Percentiles rank a stretch among this genome's conserved stretches.
Evolutionary conservation across 345 rosid species (phyloP).

Genomic region (Raphanus raphanistrum): DNA sequence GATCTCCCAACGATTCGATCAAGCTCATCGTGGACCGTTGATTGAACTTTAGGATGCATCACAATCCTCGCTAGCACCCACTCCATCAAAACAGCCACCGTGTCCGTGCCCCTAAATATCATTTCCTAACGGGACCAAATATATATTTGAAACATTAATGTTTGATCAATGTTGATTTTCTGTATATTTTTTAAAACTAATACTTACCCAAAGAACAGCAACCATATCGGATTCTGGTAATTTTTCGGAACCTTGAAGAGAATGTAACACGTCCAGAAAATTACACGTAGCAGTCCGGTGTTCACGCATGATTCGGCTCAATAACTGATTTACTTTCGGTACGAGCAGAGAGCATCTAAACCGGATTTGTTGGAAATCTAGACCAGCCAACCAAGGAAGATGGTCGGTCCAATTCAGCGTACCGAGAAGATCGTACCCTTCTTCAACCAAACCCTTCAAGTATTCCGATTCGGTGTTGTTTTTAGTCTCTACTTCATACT

Average conservation of each 20-base stretch:
- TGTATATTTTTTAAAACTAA: neutral
- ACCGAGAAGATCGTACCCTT: slow-evolving; percentile 72
- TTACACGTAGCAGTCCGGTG: slow-evolving; percentile 44
- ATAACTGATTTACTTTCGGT: slow-evolving; percentile 58
- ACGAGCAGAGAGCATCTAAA: slow-evolving; percentile 64
- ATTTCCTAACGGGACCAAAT: slow-evolving; percentile 58
- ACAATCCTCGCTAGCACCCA: slow-evolving; percentile 87
- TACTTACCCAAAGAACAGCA: slow-evolving; percentile 76
- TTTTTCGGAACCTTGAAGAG: slow-evolving; percentile 57
- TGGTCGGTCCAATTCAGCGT: slow-evolving; percentile 72
- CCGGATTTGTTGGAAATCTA: slow-evolving; percentile 69
- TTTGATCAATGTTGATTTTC: neutral
- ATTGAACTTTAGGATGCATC: slow-evolving; percentile 59
- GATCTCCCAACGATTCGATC: slow-evolving; percentile 65
- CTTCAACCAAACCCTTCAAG: slow-evolving; percentile 55
- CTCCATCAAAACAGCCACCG: slow-evolving; percentile 84
- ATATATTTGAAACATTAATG: neutral
- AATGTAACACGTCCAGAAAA: slow-evolving; percentile 63
- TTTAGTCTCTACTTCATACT: slow-evolving; percentile 46
- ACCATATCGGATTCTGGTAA: slow-evolving; percentile 63
- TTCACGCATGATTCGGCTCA: slow-evolving; percentile 52
- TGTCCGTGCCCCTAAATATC: slow-evolving; percentile 90
- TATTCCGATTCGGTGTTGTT: slow-evolving; percentile 45
- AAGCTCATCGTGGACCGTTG: slow-evolving; percentile 69
- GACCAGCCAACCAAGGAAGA: slow-evolving; percentile 62